phyloP scores from a whole-genome alignment of 2,329 filamentous ascomycete genomes.

The Apiospora aurea region DNA sequence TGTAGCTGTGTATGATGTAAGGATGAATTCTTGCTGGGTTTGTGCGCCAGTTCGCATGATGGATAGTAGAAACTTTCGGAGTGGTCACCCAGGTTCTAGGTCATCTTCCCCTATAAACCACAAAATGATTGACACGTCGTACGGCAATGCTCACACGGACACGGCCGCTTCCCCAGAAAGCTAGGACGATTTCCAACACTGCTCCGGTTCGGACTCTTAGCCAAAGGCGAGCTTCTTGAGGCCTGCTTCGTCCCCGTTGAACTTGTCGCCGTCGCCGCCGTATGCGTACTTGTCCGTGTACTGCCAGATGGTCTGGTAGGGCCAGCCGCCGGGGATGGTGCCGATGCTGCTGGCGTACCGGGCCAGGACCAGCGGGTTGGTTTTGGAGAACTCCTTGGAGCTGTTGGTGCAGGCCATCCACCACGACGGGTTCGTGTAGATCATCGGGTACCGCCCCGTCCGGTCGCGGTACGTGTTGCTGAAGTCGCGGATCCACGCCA shows the following conservation, averaged over 20 bases:
- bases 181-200: background rate
- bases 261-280: conserved; percentile 60
- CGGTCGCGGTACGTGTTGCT: conserved; percentile 55
- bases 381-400: conserved; percentile 51
- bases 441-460: conserved; percentile 57
- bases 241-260: conserved; percentile 51
- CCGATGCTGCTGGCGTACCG: conserved; percentile 50
- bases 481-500: conserved; percentile 59
- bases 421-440: conserved; percentile 62
- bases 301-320: conserved; percentile 63
- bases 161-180: background rate
- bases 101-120: background rate
- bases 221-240: conserved; percentile 36
- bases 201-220: conserved; percentile 20
- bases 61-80: background rate
- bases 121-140: background rate
- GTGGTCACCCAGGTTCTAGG: background rate
- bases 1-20: background rate
- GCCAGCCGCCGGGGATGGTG: conserved; percentile 58
- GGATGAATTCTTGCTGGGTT: background rate
- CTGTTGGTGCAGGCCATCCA: conserved; percentile 61
- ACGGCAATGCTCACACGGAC: background rate
- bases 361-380: conserved; percentile 57
- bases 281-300: conserved; percentile 54
- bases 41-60: background rate